Evolutionary conservation across 176 grass and related monocot species (phyloP).

Genomic region (Chloris gayana): DNA sequence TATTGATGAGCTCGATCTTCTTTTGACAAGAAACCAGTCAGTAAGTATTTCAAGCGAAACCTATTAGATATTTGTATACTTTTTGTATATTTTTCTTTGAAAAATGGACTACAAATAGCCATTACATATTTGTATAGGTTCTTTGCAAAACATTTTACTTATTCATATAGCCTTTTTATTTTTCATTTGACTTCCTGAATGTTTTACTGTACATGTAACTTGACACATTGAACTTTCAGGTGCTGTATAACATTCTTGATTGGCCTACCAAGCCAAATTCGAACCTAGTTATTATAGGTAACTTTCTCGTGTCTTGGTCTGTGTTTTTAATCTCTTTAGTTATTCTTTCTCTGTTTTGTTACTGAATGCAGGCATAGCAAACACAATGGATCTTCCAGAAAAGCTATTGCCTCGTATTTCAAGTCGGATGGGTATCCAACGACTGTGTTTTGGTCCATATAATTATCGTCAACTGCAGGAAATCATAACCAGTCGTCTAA

Average conservation of each 20-base stretch:
- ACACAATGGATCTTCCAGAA: slow-evolving; percentile 98
- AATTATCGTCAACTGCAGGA: slow-evolving; percentile 86
- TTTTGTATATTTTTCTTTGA: slow-evolving; percentile 13
- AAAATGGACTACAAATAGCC: background rate
- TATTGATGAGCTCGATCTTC: slow-evolving; percentile 98
- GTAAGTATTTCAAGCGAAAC: slow-evolving; percentile 51
- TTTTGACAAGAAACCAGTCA: slow-evolving; percentile 98
- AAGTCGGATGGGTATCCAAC: slow-evolving; percentile 96
- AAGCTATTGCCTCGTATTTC: slow-evolving; percentile 93
- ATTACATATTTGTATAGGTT: background rate
- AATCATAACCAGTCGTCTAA: slow-evolving; percentile 89
- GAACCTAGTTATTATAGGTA: slow-evolving; percentile 91
- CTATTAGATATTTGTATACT: slow-evolving; percentile 6
- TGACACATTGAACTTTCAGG: slow-evolving; percentile 57
- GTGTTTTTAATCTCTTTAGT: slow-evolving; percentile 45
- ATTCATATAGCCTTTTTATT: background rate
- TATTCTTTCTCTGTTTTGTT: slow-evolving; percentile 38
- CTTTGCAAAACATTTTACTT: background rate
- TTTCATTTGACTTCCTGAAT: slow-evolving; percentile 2
- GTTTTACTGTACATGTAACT: slow-evolving; percentile 4
- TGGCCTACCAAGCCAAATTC: slow-evolving; percentile 94
- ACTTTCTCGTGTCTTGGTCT: slow-evolving; percentile 30
- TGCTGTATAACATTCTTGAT: slow-evolving; percentile 98
- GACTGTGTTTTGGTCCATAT: slow-evolving; percentile 90
- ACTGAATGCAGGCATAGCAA: slow-evolving; percentile 80